Evolutionary conservation across 176 grass and related monocot species (phyloP).

Genomic region (Saccharum spontaneum): DNA sequence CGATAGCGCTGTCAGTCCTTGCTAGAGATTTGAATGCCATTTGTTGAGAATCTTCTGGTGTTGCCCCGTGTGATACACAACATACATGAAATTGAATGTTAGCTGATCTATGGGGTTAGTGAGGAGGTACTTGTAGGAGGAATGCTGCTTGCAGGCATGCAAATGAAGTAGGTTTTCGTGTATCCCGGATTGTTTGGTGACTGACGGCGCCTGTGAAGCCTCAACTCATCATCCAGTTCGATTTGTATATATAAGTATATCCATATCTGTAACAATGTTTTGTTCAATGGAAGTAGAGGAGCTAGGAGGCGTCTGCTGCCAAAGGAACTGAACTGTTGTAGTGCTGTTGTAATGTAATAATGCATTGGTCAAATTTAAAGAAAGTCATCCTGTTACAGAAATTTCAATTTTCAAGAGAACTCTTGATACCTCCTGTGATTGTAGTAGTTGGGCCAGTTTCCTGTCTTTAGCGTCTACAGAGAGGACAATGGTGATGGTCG

Average conservation of each 20-base stretch:
- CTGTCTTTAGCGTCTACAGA: background rate
- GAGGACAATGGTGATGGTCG: background rate
- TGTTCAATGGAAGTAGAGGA: constrained; percentile 33
- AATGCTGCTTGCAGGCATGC: constrained; percentile 3
- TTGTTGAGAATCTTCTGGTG: background rate
- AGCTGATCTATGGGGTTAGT: background rate
- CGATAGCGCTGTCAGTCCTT: constrained; percentile 28
- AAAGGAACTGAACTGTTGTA: constrained; percentile 34
- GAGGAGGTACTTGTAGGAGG: constrained; percentile 24
- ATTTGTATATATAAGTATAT: constrained; percentile 52
- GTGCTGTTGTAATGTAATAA: constrained; percentile 46
- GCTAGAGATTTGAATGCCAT: constrained; percentile 25
- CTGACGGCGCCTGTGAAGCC: background rate
- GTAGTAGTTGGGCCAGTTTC: background rate
- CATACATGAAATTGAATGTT: constrained; percentile 16
- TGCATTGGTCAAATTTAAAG: constrained; percentile 23
- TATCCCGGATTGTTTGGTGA: constrained; percentile 24
- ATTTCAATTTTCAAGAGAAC: background rate
- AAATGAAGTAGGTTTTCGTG: constrained; percentile 30
- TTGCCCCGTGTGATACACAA: background rate
- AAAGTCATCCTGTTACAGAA: background rate
- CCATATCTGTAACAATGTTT: constrained; percentile 40
- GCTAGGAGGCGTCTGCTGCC: constrained; percentile 3
- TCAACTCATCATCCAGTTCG: constrained; percentile 26
- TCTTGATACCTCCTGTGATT: background rate